Base-by-base conservation (phyloP, 306 rosid genomes). In the Benincasa hispida region DNA sequence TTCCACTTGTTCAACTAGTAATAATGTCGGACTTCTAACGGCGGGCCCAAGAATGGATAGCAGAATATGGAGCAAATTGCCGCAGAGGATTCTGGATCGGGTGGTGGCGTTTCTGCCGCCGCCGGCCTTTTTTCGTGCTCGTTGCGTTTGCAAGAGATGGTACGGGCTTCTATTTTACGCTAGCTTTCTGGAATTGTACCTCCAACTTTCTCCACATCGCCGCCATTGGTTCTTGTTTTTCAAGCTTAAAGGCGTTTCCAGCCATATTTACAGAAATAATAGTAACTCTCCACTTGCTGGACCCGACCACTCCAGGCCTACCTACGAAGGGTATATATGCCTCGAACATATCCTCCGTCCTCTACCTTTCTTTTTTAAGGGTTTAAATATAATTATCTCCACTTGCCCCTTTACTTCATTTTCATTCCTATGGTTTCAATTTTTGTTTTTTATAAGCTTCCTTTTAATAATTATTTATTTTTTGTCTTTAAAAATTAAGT, bases 101-200 rank as follows among this genome's bases (percentile, higher is more conserved):
- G 87, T 95, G 32, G 67, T 95, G 8, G 98, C 91, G 21, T 87
- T 88, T 18, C 97, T 92, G 28, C 95, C 99, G 6, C 91, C 96
- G 1, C 97, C 97, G 0, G 96, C 99, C 24, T 92, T 95, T 82
- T 92, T 92, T 21, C 84, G 98, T 0, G 87, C 92, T 0, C 96
- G 99, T 10, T 89, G 87, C 42, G 98, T 95, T 25, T 95, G 97
- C 77, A 95, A 92, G 82, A 91, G 97, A 76, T 95, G 92, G 89
- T 95, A 95, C 35, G 77, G 80, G 4, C 98, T 95, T 69, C 82
- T 95, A 53, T 92, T 89, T 57, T 88, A 92, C 28, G 84, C 65
- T 82, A 11, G 74, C 74, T 95, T 95, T 27, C 93, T 95, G 22
- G 90, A 95, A 74, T 50, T 90, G 5, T 86, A 89, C 84, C 93